These are phyloP conservation scores for Discostella stelligera DNA, from an alignment of 352 stramenopile genomes.

Conservation along the genomic window DNA sequence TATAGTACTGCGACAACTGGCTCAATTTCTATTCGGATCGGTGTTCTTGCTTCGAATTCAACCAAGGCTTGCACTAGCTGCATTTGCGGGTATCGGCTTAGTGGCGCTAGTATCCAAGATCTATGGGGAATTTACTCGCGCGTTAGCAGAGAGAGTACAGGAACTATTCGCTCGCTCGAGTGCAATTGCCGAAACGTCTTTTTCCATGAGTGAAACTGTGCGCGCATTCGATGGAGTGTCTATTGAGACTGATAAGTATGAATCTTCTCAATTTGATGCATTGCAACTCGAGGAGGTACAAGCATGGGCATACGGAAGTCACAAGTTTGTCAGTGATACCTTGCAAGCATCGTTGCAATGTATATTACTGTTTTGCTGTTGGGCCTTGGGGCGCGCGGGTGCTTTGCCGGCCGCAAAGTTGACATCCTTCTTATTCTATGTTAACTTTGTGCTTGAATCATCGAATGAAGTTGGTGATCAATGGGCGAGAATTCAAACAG, in stretches of 20 bases:
- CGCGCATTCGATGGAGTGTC: conserved; percentile 72
- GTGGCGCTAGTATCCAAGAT: conserved; percentile 63
- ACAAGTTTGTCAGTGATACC: conserved; percentile 79
- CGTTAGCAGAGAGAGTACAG: conserved; percentile 70
- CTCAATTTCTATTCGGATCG: conserved; percentile 75
- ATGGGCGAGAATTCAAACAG: conserved; percentile 80
- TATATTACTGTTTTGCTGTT: conserved; percentile 66
- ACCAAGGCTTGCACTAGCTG: conserved; percentile 58
- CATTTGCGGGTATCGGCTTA: conserved; percentile 71
- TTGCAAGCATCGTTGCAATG: conserved; percentile 69
- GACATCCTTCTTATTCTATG: conserved; percentile 82
- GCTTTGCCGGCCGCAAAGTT: conserved; percentile 59
- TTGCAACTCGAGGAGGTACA: conserved; percentile 77
- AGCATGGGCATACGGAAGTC: conserved; percentile 75
- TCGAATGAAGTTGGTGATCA: conserved; percentile 80
- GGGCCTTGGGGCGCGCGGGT: conserved; percentile 55
- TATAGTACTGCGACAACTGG: conserved; percentile 71
- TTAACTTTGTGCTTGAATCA: conserved; percentile 77
- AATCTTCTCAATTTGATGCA: conserved; percentile 66
- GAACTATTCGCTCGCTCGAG: conserved; percentile 73
- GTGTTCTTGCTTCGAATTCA: conserved; percentile 72
- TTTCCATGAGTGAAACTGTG: conserved; percentile 80
- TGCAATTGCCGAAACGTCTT: conserved; percentile 76
- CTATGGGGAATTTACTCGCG: conserved; percentile 69
- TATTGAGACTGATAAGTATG: conserved; percentile 70